phyloP scores from a whole-genome alignment of 495 filamentous ascomycete genomes.

The Penicillium pulvis region DNA sequence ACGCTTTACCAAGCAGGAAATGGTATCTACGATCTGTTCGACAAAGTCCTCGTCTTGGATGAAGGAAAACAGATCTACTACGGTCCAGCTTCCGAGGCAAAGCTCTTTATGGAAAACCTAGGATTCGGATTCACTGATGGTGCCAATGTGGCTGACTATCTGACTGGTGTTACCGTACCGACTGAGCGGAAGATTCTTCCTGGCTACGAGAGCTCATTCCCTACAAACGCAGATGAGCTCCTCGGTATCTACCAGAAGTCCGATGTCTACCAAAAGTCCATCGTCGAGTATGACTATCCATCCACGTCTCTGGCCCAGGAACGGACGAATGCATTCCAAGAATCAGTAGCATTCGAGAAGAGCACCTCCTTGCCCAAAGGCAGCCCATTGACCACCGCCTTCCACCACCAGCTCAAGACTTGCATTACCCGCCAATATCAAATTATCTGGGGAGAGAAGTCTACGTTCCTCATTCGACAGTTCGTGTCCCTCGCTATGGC shows the following conservation, averaged over 20 bases:
- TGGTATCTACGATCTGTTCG: conserved; percentile 61
- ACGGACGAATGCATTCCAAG: conserved; percentile 49
- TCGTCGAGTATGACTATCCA: conserved; percentile 51
- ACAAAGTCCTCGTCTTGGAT: conserved; percentile 69
- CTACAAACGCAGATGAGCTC: conserved; percentile 44
- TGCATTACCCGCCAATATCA: conserved; percentile 56
- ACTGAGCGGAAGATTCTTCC: conserved; percentile 60
- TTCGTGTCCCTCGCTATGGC: conserved; percentile 37
- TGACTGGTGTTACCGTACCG: conserved; percentile 72
- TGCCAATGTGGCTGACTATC: conserved; percentile 54
- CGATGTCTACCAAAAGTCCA: conserved; percentile 31
- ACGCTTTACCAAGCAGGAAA: conserved; percentile 65
- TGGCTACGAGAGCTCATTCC: conserved; percentile 51
- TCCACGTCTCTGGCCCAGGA: conserved; percentile 34
- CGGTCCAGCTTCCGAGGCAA: conserved; percentile 58
- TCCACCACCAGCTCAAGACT: conserved; percentile 56
- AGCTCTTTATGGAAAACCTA: conserved; percentile 64
- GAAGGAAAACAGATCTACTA: conserved; percentile 64
- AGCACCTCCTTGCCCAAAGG: conserved; percentile 32
- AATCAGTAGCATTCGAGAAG: conserved; percentile 45
- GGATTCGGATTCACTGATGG: conserved; percentile 66
- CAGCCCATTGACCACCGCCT: conserved; percentile 58
- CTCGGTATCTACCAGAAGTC: conserved; percentile 43
- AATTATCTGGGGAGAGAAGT: conserved; percentile 60
- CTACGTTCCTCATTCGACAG: conserved; percentile 61